Evolutionary conservation across 495 filamentous ascomycete species (phyloP), one percentile per base, ranked within the genome.

Genomic region (Trichoderma virens): DNA sequence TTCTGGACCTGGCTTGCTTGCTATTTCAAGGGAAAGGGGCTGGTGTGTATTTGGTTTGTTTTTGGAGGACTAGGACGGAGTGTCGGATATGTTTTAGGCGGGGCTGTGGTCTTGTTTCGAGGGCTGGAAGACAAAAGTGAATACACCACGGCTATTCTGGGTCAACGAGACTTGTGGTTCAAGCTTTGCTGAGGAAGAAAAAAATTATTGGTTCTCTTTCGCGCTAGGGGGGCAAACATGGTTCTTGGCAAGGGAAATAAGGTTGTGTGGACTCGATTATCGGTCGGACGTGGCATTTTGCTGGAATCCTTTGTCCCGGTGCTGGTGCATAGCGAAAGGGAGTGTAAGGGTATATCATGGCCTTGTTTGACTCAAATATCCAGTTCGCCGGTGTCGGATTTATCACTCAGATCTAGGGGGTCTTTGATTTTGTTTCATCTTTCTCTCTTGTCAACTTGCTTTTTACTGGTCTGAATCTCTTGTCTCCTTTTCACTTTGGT

Each of bases 321-420:
- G 51, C 51, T 30, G 51, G 51, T 56, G 81, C 79, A 81, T 80
- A 84, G 79, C 82, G 84, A 81, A 65, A 59, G 75, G 82, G 82
- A 83, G 82, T 82, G 80, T 79, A 78, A 78, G 77, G 83, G 81
- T 56, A 81, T 82, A 71, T 82, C 79, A 79, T 76, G 79, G 82
- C 80, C 79, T 79, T 79, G 74, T 79, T 80, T 78, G 75, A 76
- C 76, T 76, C 75, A 78, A 76, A 77, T 79, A 77, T 77, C 76
- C 73, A 67, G 76, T 62, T 38, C 28, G 9, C 34, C 11, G 23
- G 60, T 28, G 60, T 41, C 60, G 60, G 60, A 59, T 34, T 78
- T 80, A 70, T 76, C 74, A 76, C 73, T 74, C 51, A 56, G 51
- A 27, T 23, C 51, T 27, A 56, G 51, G 51, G 25, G 51, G 11